A percentile compares a stretch with the other conserved stretches of the same genome.
These are phyloP conservation scores for Emmonsia crescens DNA, from an alignment of 2,329 filamentous ascomycete species.

Conservation along the genomic window DNA sequence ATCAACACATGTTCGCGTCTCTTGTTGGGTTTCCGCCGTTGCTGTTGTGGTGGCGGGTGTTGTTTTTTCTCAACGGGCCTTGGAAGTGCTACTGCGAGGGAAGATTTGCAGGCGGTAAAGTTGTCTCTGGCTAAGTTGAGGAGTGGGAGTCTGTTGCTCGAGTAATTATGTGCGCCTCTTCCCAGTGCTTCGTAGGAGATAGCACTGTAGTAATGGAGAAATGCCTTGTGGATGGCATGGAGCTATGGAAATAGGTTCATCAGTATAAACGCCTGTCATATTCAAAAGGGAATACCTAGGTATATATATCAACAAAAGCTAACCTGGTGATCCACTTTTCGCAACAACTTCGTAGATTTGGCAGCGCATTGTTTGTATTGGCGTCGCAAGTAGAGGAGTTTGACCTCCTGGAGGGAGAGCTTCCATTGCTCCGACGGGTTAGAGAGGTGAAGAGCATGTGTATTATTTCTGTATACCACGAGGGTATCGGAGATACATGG, in stretches of 20 bases:
- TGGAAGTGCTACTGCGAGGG: slow-evolving; percentile 2
- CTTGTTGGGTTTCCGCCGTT: neutral
- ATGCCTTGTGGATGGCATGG: slow-evolving; percentile 26
- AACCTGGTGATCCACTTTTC: slow-evolving; percentile 19
- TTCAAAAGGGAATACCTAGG: no score
- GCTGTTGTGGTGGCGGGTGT: neutral
- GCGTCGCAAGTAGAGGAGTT: slow-evolving; percentile 25
- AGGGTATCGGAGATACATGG: neutral
- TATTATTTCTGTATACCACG: neutral
- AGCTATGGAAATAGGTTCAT: slow-evolving; percentile 18
- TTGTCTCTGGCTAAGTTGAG: slow-evolving; percentile 31
- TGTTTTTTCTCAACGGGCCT: neutral
- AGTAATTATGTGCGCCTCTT: slow-evolving; percentile 36
- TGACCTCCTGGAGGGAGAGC: slow-evolving; percentile 22
- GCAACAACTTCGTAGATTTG: slow-evolving; percentile 23
- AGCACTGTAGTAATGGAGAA: slow-evolving; percentile 38
- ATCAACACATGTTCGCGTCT: neutral
- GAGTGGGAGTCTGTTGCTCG: slow-evolving; percentile 32
- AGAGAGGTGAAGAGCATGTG: slow-evolving; percentile 14
- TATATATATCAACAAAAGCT: slow-evolving; percentile 6
- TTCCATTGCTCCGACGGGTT: slow-evolving; percentile 28
- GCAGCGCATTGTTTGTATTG: slow-evolving; percentile 34
- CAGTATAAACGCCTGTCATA: neutral
- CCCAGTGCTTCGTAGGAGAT: slow-evolving; percentile 39
- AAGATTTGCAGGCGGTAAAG: slow-evolving; percentile 24